Percentiles rank a stretch among this genome's conserved stretches.
These are phyloP conservation scores for Protea cynaroides DNA, from an alignment of 164 flowering plant species.

Conservation along the genomic window DNA sequence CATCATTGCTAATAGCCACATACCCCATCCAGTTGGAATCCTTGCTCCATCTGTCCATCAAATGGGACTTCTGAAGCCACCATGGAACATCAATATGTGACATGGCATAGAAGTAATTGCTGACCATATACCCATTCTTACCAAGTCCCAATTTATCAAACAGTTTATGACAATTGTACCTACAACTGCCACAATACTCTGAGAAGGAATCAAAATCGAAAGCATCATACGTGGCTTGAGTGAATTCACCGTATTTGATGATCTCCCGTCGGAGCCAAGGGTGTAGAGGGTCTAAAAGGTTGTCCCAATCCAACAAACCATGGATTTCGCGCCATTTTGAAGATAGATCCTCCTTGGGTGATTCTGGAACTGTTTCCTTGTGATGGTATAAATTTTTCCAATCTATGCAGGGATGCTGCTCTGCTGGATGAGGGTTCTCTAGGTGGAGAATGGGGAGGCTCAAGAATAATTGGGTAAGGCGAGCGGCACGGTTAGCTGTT, in stretches of 20 bases:
- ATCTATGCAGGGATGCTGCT: not conserved
- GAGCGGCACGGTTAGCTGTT: not conserved
- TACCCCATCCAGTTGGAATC: constrained; percentile 80
- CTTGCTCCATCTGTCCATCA: constrained; percentile 44
- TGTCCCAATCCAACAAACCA: constrained; percentile 32
- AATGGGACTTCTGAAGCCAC: constrained; percentile 40
- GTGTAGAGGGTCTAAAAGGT: constrained; percentile 48
- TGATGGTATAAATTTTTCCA: not conserved
- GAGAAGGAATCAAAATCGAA: constrained; percentile 43
- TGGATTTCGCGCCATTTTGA: constrained; percentile 47
- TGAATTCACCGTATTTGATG: constrained; percentile 50
- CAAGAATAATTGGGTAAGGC: constrained; percentile 5
- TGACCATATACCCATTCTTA: constrained; percentile 40
- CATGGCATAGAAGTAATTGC: constrained; percentile 59
- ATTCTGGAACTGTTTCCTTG: constrained; percentile 20
- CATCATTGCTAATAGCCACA: constrained; percentile 52
- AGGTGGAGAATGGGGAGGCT: constrained; percentile 13
- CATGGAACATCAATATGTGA: constrained; percentile 44
- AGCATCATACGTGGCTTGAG: constrained; percentile 49
- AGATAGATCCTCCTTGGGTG: constrained; percentile 42
- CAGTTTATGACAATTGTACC: constrained; percentile 30
- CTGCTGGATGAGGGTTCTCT: constrained; percentile 4
- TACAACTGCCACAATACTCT: constrained; percentile 53
- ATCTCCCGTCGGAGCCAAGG: constrained; percentile 52
- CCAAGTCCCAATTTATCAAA: constrained; percentile 37